Percentiles rank a stretch among this genome's conserved stretches.
phyloP scores from a whole-genome alignment of 257 asterid genomes.

The Mitragyna speciosa region DNA sequence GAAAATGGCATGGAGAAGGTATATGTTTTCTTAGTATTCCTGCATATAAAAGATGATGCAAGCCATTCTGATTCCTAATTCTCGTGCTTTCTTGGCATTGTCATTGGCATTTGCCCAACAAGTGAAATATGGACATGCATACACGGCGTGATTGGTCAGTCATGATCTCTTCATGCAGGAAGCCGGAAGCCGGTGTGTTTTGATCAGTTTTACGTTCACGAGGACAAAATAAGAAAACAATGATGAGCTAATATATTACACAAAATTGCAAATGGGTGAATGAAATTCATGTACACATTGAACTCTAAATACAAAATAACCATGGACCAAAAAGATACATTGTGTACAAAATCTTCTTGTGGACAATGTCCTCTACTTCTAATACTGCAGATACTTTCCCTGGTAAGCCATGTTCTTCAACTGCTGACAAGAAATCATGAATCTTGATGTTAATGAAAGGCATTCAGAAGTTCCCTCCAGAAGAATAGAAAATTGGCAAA shows the following conservation, averaged over 20 bases:
- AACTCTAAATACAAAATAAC: conserved; percentile 20
- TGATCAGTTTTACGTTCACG: background rate
- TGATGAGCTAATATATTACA: conserved; percentile 9
- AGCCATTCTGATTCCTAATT: too few relatives aligned
- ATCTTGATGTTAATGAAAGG: conserved; percentile 21
- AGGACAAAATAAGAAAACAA: background rate
- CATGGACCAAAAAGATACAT: background rate
- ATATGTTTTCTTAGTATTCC: too few relatives aligned
- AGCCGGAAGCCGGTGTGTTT: background rate
- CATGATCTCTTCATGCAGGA: too few relatives aligned
- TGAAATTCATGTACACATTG: conserved; percentile 36
- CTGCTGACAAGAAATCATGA: conserved; percentile 28
- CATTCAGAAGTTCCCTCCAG: conserved; percentile 37
- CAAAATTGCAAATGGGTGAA: conserved; percentile 33
- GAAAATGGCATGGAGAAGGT: too few relatives aligned
- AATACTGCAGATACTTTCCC: conserved; percentile 26
- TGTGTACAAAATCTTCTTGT: conserved; percentile 27
- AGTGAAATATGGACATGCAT: background rate
- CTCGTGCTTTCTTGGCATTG: too few relatives aligned
- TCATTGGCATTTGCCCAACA: too few relatives aligned
- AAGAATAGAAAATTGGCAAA: conserved; percentile 42
- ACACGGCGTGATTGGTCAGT: background rate
- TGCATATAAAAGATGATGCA: too few relatives aligned
- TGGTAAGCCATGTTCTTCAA: conserved; percentile 25
- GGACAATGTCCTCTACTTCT: conserved; percentile 27